These are phyloP conservation scores for Fraxinus ornus DNA, from an alignment of 305 asterid species.

Conservation along the genomic window DNA sequence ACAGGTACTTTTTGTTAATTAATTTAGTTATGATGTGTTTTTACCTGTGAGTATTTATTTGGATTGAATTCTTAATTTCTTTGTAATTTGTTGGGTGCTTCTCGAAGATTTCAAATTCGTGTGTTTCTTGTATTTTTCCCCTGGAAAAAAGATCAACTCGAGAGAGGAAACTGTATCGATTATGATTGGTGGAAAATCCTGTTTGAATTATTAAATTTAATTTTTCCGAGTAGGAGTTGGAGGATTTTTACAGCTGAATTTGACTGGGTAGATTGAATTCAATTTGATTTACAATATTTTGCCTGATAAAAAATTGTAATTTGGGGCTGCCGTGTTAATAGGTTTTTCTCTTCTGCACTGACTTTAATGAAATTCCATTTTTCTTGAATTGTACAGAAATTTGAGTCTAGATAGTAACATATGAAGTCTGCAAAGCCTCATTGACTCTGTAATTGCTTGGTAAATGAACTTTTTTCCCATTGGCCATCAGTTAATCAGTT, in stretches of 20 bases:
- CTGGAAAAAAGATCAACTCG: background rate
- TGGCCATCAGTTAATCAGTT: background rate
- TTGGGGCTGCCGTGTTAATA: background rate
- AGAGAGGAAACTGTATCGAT: constrained; percentile 7
- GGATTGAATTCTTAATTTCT: constrained; percentile 9
- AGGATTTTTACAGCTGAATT: background rate
- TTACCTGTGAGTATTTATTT: constrained; percentile 14
- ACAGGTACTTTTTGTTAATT: constrained; percentile 15
- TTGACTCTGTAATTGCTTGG: background rate
- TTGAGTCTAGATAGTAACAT: background rate
- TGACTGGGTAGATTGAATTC: constrained; percentile 7
- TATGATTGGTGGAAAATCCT: background rate
- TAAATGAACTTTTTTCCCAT: background rate
- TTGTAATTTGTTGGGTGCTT: constrained; percentile 10
- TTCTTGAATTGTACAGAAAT: background rate
- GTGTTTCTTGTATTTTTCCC: constrained; percentile 9
- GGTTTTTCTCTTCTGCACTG: background rate
- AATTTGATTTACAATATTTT: constrained; percentile 13
- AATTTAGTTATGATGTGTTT: background rate
- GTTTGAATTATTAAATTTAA: background rate
- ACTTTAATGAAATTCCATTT: background rate
- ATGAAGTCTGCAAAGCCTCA: background rate
- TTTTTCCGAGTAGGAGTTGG: background rate
- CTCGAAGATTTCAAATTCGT: background rate
- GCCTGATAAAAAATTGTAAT: background rate